phyloP scores from a whole-genome alignment of 2,329 filamentous ascomycete species.

The Diaporthe capsici region DNA sequence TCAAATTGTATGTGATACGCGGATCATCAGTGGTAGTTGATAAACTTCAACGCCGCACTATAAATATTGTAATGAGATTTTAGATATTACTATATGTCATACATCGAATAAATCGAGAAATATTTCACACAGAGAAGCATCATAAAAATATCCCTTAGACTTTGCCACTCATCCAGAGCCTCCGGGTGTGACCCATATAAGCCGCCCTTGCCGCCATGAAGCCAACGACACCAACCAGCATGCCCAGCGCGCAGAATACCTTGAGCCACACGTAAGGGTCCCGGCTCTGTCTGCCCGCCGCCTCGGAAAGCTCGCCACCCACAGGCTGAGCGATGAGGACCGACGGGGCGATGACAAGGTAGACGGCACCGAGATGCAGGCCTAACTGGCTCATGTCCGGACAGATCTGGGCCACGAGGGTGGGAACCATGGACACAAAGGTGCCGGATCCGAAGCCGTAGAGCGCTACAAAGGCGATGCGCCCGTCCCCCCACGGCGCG shows the following conservation, averaged over 20 bases:
- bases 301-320: constrained; percentile 63
- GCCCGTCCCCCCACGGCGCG: constrained; percentile 62
- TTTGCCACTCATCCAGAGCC: neutral
- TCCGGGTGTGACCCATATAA: constrained; percentile 44
- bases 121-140: neutral
- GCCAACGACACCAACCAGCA: constrained; percentile 47
- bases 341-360: constrained; percentile 67
- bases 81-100: neutral
- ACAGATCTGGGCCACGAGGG: constrained; percentile 70
- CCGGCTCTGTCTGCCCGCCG: constrained; percentile 54
- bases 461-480: constrained; percentile 71
- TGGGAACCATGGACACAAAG: constrained; percentile 71
- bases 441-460: constrained; percentile 77
- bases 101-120: neutral
- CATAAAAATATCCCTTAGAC: neutral
- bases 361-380: constrained; percentile 69
- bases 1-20: neutral
- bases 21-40: neutral
- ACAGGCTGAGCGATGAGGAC: constrained; percentile 72
- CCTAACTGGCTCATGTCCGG: constrained; percentile 71
- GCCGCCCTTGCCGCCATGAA: constrained; percentile 46
- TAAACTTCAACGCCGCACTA: neutral
- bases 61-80: neutral
- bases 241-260: constrained; percentile 67
- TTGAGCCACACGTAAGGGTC: constrained; percentile 62